Base-by-base conservation (phyloP, 2,329 filamentous ascomycete species). In the Fusarium verrucosum region DNA sequence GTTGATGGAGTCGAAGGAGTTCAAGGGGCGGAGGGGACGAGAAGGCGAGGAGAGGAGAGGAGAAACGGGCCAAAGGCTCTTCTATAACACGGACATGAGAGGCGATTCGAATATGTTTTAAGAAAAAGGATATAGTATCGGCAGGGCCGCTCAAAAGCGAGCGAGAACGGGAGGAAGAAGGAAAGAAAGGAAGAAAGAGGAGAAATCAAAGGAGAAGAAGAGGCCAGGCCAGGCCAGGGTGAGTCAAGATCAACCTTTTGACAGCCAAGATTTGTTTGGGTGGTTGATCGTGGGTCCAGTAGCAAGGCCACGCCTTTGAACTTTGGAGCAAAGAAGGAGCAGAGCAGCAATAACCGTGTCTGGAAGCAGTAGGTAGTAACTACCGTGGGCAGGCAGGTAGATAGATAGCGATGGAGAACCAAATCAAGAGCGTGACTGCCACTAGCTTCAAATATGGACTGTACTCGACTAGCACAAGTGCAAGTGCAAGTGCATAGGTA, bases 21-120 rank as follows among this genome's bases (percentile, higher is more conserved):
- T 38, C 42, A 54, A 53, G 40, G 46, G 58, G 57, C 49, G 49
- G 47, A 36, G 36, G 42, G 59, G 52, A 50, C 25, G 53, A 35
- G 63, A 53, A 52, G 51, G 62, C 50, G 46, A 61, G 42, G 52
- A 51, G 41, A 55, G 51, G 50, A 58, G 63, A 66, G 55, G 50
- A 64, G 46, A 66, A 59, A 57, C 50, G 49, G 50, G 58, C 60
- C 60, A 55, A 60, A 60, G 62, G 65, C 65, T 74, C 71, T 73
- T 72, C 74, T 77, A 77, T 76, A 75, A 77, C 70, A 63, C 68
- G 66, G 47, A 71, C 76, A 78, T 76, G 70, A 68, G 65, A 72
- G 59, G 65, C 68, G 58, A 43, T 41, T 45, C 44, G 58, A 58
- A 57, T 35, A 23, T 36, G 30, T 32, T 19, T 22, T 20, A 36